Base-by-base conservation (phyloP, 2,329 filamentous ascomycete species). In the Colletotrichum sidae region DNA sequence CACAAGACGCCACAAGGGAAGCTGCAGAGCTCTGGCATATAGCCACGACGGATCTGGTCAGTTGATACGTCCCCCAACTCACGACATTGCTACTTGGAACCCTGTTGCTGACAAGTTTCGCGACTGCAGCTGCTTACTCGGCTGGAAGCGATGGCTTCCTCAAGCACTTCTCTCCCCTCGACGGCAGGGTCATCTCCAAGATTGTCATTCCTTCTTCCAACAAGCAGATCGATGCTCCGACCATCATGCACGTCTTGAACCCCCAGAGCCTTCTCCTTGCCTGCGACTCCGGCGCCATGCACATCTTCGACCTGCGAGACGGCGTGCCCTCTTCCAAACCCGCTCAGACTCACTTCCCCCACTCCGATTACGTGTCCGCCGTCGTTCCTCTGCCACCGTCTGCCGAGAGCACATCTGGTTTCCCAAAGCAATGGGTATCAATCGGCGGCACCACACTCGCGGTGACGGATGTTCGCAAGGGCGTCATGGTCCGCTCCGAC, bases 361-460 rank as follows among this genome's bases (percentile, higher is more conserved):
- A 99, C 79, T 89, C 92, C 71, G 95, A 98, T 80, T 97, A 97
- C 77, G 88, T 99, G 59, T 96, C 94, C 38, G 94, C 92, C 54
- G 84, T 99, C 49, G 92, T 92, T 1, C 90, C 94, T 1, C 86
- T 99, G 0, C 94, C 94, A 0, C 86, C 94, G 0, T 90, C 91
- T 2, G 86, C 90, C 37, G 88, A 91, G 60, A 96, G 92, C 76
- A 97, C 93, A 0, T 95, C 91, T 15, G 94, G 94, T 6, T 95
- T 92, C 76, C 89, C 92, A 72, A 97, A 97, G 79, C 95, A 98
- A 79, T 99, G 94, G 92, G 87, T 97, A 56, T 96, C 92, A 42
- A 97, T 94, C 0, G 96, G 96, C 39, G 94, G 94, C 49, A 95
- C 93, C 2, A 98, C 95, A 0, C 81, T 99, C 17, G 93, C 94